phyloP scores from a whole-genome alignment of 192 early-diverging fungal genomes.

The Lunasporangiospora selenospora region DNA sequence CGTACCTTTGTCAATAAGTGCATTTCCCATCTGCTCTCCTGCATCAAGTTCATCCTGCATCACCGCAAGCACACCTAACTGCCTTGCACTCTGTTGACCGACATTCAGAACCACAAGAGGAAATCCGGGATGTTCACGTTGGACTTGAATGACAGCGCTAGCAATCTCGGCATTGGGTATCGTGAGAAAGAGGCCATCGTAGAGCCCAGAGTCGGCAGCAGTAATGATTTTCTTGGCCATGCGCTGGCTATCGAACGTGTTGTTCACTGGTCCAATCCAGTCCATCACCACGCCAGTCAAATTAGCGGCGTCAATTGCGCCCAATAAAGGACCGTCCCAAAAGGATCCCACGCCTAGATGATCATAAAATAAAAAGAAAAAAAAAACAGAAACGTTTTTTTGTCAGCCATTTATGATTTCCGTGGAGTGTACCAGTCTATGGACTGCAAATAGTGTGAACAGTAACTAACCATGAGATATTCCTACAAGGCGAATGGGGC shows the following conservation, averaged over 20 bases:
- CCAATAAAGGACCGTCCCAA: constrained; percentile 4
- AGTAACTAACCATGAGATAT: constrained; percentile 26
- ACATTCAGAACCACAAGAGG: constrained; percentile 38
- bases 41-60: constrained; percentile 27
- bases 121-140: constrained; percentile 4
- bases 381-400: background rate
- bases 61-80: constrained; percentile 21
- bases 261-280: constrained; percentile 14
- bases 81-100: constrained; percentile 21
- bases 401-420: background rate
- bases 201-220: background rate
- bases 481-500: constrained; percentile 14
- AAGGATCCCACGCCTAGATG: constrained; percentile 6
- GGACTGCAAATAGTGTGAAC: background rate
- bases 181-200: constrained; percentile 29
- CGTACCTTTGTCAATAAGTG: constrained; percentile 27
- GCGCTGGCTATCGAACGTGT: background rate
- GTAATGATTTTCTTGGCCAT: constrained; percentile 18
- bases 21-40: constrained; percentile 29
- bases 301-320: constrained; percentile 20
- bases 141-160: constrained; percentile 13
- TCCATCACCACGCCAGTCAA: constrained; percentile 7
- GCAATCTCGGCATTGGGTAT: constrained; percentile 36
- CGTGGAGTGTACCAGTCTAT: background rate
- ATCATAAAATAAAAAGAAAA: background rate